Conservation (phyloP, 1,139 yeast species). For the Yamadazyma epiphylla region DNA sequence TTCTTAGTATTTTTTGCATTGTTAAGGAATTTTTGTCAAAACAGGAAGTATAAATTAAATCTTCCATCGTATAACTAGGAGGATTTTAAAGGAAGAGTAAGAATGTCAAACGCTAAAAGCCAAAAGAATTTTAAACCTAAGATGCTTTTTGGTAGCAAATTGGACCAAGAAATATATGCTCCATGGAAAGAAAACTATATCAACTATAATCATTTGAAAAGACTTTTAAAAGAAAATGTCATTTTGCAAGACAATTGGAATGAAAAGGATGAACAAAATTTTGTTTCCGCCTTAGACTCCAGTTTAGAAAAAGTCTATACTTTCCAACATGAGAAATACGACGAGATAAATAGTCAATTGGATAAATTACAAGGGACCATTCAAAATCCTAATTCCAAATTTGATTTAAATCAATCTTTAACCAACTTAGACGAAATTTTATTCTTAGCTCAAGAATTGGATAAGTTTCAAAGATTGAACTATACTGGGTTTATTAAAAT, state of each 20-base stretch:
- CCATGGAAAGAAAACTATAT: constrained; percentile 90
- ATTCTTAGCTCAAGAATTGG: constrained; percentile 77
- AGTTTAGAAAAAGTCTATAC: constrained; percentile 92
- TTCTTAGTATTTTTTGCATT: too few species aligned
- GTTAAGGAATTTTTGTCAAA: too few species aligned
- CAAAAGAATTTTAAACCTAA: constrained; percentile 10
- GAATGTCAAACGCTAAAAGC: too few species aligned
- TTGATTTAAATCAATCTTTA: constrained; percentile 58
- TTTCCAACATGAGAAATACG: constrained; percentile 73
- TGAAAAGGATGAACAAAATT: constrained; percentile 77
- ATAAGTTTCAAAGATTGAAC: constrained; percentile 84
- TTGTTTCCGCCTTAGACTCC: constrained; percentile 76
- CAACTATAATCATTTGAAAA: constrained; percentile 74
- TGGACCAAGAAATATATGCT: constrained; percentile 74
- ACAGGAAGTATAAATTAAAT: too few species aligned
- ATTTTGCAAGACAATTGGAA: constrained; percentile 59
- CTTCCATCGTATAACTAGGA: too few species aligned
- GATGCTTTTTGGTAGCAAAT: constrained; percentile 85
- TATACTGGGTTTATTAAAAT: constrained; percentile 93
- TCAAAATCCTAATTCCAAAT: constrained; percentile 23
- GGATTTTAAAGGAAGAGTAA: too few species aligned
- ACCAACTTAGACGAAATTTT: constrained; percentile 68
- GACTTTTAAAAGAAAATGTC: constrained; percentile 75
- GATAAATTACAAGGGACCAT: constrained; percentile 54
- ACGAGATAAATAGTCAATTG: constrained; percentile 62